phyloP scores from a whole-genome alignment of 257 asterid genomes.

The Haberlea rhodopensis region DNA sequence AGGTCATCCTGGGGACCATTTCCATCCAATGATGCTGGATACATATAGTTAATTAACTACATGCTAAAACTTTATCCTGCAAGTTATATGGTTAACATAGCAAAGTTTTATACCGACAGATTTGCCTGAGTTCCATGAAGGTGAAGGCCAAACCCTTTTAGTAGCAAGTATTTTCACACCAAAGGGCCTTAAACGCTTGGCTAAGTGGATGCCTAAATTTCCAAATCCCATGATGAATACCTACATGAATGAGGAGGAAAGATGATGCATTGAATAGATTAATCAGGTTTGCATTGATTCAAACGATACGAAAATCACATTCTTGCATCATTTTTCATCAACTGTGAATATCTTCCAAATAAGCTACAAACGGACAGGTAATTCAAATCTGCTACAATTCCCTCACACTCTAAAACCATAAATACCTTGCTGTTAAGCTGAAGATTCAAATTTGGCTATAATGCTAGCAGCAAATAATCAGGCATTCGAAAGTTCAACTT shows the following conservation, averaged over 20 bases:
- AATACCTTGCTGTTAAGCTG: not conserved
- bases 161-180: slow-evolving; percentile 92
- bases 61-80: slow-evolving; percentile 19
- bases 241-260: slow-evolving; percentile 35
- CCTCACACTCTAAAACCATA: not conserved
- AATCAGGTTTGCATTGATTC: not conserved
- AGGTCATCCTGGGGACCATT: slow-evolving; percentile 38
- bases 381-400: not conserved
- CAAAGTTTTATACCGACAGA: slow-evolving; percentile 39
- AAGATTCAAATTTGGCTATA: not conserved
- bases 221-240: slow-evolving; percentile 86
- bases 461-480: not conserved
- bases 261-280: slow-evolving; percentile 3
- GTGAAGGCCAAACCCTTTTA: slow-evolving; percentile 72
- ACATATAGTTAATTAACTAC: slow-evolving; percentile 14
- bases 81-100: not conserved
- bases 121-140: slow-evolving; percentile 32
- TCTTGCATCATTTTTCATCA: slow-evolving; percentile 5
- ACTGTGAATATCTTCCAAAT: not conserved
- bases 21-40: slow-evolving; percentile 26
- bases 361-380: not conserved
- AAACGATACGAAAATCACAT: not conserved
- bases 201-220: slow-evolving; percentile 76
- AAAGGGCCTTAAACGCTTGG: slow-evolving; percentile 86
- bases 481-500: not conserved